phyloP scores from a whole-genome alignment of 2,329 filamentous ascomycete species.

The Nemania diffusa region DNA sequence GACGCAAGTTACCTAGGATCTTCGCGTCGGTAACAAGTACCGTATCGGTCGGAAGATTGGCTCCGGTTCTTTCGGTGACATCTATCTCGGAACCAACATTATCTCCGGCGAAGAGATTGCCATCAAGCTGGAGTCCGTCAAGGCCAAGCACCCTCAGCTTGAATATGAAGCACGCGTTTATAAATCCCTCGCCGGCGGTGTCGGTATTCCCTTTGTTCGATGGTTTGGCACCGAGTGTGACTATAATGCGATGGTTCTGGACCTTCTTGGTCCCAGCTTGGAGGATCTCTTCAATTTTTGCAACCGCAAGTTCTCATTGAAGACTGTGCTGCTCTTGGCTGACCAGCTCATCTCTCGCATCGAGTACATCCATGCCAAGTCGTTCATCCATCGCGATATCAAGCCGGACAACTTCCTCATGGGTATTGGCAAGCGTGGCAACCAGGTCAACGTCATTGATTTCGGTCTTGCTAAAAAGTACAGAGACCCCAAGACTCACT shows the following conservation, averaged over 20 bases:
- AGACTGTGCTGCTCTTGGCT: conserved; percentile 95
- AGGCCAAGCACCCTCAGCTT: conserved; percentile 98
- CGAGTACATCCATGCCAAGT: conserved; percentile 99
- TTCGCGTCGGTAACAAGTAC: conserved; percentile 99
- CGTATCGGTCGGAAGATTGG: conserved; percentile 99
- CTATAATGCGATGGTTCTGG: conserved; percentile 99
- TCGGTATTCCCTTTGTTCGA: conserved; percentile 97
- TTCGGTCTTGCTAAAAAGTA: conserved; percentile 99
- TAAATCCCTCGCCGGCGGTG: conserved; percentile 90
- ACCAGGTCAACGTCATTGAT: conserved; percentile 99
- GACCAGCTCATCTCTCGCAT: conserved; percentile 99
- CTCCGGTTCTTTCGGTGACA: conserved; percentile 96
- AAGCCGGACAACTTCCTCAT: conserved; percentile 99
- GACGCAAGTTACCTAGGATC: conserved; percentile 70
- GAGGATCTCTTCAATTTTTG: conserved; percentile 99
- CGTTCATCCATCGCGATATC: conserved; percentile 99
- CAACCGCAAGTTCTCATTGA: conserved; percentile 99
- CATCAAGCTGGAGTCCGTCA: conserved; percentile 99
- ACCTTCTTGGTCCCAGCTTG: conserved; percentile 92
- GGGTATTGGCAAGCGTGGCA: conserved; percentile 98
- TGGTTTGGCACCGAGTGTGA: conserved; percentile 99
- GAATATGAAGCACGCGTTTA: conserved; percentile 98
- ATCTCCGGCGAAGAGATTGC: conserved; percentile 99
- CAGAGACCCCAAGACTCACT: conserved; percentile 99
- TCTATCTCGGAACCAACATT: conserved; percentile 99